Conservation (phyloP, 768 basidiomycete genomes). For the Dictyophora rubrovolvata region DNA sequence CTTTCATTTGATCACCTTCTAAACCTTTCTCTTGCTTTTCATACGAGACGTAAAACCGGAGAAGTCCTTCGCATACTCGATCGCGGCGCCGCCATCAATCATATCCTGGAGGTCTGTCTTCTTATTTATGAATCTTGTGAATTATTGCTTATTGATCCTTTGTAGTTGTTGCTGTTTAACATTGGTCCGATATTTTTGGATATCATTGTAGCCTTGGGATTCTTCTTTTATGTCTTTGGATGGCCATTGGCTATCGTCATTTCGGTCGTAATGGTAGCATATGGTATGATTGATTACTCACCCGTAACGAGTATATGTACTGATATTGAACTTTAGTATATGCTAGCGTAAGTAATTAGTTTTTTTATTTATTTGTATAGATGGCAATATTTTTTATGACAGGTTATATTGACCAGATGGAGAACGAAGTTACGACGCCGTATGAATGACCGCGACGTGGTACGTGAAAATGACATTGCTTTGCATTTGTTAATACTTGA, state of each 20-base stretch:
- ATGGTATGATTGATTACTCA: constrained; percentile 35
- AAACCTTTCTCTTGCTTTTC: constrained; percentile 78
- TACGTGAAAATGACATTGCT: constrained; percentile 22
- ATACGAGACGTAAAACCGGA: constrained; percentile 74
- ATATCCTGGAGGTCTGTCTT: constrained; percentile 47
- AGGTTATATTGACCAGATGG: constrained; percentile 52
- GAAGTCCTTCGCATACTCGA: constrained; percentile 76
- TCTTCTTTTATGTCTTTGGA: constrained; percentile 54
- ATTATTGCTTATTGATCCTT: constrained; percentile 8
- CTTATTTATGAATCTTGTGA: not conserved
- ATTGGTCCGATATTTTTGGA: constrained; percentile 79
- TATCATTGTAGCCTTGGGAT: constrained; percentile 55
- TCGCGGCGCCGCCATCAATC: constrained; percentile 80
- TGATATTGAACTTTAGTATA: constrained; percentile 6
- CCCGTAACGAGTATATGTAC: not conserved
- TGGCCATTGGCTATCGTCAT: constrained; percentile 60
- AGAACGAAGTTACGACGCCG: constrained; percentile 62
- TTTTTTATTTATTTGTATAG: not conserved
- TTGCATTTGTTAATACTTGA: not conserved
- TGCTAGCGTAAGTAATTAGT: constrained; percentile 25
- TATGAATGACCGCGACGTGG: constrained; percentile 79
- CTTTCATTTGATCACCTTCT: constrained; percentile 81
- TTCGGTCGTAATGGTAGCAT: constrained; percentile 62
- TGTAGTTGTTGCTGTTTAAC: constrained; percentile 70
- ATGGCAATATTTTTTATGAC: constrained; percentile 9